These are phyloP conservation scores for Sherardia arvensis DNA, from an alignment of 257 asterid genomes.

Conservation along the genomic window DNA sequence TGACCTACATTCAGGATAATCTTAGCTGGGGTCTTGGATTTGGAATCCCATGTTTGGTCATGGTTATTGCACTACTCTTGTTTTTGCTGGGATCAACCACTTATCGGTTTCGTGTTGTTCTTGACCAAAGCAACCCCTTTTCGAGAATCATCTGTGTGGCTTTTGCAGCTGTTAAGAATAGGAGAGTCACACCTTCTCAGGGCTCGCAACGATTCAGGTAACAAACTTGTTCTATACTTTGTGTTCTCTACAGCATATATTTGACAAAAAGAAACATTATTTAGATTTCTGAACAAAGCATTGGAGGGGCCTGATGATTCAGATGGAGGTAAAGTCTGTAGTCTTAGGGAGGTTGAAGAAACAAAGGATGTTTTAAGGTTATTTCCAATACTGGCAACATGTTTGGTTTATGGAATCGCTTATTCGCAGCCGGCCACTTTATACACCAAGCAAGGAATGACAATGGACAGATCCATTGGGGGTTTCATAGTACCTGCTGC, in stretches of 20 bases:
- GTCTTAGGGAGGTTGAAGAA: slow-evolving; percentile 21
- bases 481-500: slow-evolving; percentile 13
- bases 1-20: slow-evolving; percentile 22
- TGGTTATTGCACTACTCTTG: slow-evolving; percentile 16
- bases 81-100: slow-evolving; percentile 20
- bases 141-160: slow-evolving; percentile 14
- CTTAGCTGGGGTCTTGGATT: slow-evolving; percentile 29
- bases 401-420: slow-evolving; percentile 20
- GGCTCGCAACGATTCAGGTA: neutral
- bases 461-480: slow-evolving; percentile 19
- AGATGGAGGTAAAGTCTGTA: slow-evolving; percentile 11
- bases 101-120: slow-evolving; percentile 12
- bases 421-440: slow-evolving; percentile 20
- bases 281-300: slow-evolving; percentile 15
- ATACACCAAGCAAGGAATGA: slow-evolving; percentile 23
- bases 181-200: slow-evolving; percentile 2
- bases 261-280: too few relatives aligned
- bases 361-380: slow-evolving; percentile 20
- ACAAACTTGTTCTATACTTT: too few relatives aligned
- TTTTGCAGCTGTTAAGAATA: slow-evolving; percentile 15
- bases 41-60: slow-evolving; percentile 25
- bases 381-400: slow-evolving; percentile 20
- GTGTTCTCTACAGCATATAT: too few relatives aligned
- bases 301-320: slow-evolving; percentile 12
- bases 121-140: slow-evolving; percentile 13